Base-by-base conservation (phyloP, 768 basidiomycete genomes). In the Tricholoma flavovirens region DNA sequence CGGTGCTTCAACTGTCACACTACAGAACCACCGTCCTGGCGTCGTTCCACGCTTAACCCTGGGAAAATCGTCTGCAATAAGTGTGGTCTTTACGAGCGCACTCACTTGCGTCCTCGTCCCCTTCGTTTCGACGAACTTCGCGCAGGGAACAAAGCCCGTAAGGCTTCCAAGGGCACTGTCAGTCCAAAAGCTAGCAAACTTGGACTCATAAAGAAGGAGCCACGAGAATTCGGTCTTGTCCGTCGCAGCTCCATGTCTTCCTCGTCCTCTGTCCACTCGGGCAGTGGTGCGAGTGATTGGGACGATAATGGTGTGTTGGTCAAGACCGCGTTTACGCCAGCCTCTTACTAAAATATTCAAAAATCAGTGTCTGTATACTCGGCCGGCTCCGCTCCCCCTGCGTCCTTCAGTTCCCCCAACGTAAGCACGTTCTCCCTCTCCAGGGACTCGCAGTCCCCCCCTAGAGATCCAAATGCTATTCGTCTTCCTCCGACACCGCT, bases 1-100 rank as follows among this genome's bases (percentile, higher is more conserved):
- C 79, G 90, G 8, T 93, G 91, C 74, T 90, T 87, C 78, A 93
- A 93, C 72, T 93, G 91, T 74, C 90, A 91, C 67, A 91, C 91
- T 17, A 93, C 91, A 1, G 91, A 93, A 67, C 91, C 91, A 0
- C 91, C 91, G 6, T 86, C 83, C 22, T 93, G 91, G 91, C 86
- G 91, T 53, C 83, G 91, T 45, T 87, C 84, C 29, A 93, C 91
- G 4, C 85, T 93, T 65, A 90, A 91, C 70, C 89, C 88, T 0
- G 91, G 91, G 60, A 93, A 93, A 73, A 93, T 93, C 65, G 91
- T 93, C 45, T 93, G 91, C 80, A 93, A 93, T 80, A 93, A 93
- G 76, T 93, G 91, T 61, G 91, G 91, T 9, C 79, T 93, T 36
- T 93, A 93, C 65, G 91, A 93, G 71, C 88, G 91, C 66, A 93